phyloP scores from a whole-genome alignment of 495 filamentous ascomycete genomes.

The Hypoxylon perforatum region DNA sequence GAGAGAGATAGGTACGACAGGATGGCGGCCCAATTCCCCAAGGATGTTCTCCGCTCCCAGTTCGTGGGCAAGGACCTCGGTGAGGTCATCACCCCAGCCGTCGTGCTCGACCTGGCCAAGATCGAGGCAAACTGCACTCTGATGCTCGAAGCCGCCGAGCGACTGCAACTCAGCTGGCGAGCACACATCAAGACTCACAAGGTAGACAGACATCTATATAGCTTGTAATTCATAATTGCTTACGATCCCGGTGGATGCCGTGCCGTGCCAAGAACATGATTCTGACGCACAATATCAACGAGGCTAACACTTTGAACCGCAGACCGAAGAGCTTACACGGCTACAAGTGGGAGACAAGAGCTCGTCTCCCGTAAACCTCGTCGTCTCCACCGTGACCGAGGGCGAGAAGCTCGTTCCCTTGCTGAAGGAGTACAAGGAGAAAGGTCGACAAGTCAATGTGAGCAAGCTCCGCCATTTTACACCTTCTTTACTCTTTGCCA shows the following conservation, averaged over 20 bases:
- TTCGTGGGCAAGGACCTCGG: constrained; percentile 72
- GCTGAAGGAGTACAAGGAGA: constrained; percentile 65
- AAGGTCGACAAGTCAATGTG: constrained; percentile 67
- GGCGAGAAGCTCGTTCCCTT: constrained; percentile 75
- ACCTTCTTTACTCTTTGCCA: too few species aligned
- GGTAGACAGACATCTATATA: constrained; percentile 56
- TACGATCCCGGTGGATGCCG: not conserved
- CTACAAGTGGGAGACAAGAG: constrained; percentile 73
- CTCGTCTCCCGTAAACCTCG: constrained; percentile 67
- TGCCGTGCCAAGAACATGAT: too few species aligned
- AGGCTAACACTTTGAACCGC: constrained; percentile 18
- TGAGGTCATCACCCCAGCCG: constrained; percentile 73
- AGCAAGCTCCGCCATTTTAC: constrained; percentile 33
- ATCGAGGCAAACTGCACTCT: constrained; percentile 74
- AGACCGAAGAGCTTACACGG: constrained; percentile 78
- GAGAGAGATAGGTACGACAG: constrained; percentile 4
- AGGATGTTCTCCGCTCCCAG: constrained; percentile 54
- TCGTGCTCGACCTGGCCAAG: constrained; percentile 75
- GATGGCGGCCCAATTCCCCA: constrained; percentile 44
- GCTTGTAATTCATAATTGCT: not conserved
- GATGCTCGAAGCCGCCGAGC: constrained; percentile 73
- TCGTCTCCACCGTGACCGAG: constrained; percentile 83
- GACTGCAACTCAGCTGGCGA: constrained; percentile 74
- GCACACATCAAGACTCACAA: constrained; percentile 92
- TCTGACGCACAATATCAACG: too few species aligned